These are phyloP conservation scores for Purpureocillium lavendulum DNA, from an alignment of 2,329 filamentous ascomycete species.

Conservation along the genomic window DNA sequence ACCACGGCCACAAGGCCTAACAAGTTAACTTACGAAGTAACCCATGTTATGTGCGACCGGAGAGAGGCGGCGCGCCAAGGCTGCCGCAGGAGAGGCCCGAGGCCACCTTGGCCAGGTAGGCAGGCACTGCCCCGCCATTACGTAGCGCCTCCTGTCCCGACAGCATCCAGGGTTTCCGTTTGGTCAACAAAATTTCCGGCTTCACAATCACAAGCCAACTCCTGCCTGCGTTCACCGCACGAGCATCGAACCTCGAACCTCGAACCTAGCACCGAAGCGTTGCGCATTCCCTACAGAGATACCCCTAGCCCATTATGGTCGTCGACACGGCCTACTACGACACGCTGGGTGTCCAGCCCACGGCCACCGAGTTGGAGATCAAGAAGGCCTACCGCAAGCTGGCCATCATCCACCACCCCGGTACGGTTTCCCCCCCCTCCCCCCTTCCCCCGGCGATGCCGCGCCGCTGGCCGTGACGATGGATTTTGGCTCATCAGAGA, in stretches of 20 bases:
- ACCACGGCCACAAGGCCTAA: too few relatives aligned
- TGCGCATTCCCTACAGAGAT: background rate
- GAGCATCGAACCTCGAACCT: slow-evolving; percentile 1
- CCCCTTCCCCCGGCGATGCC: background rate
- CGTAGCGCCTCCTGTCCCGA: slow-evolving; percentile 14
- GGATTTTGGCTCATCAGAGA: background rate
- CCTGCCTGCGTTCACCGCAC: slow-evolving; percentile 1
- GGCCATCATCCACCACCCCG: slow-evolving; percentile 87
- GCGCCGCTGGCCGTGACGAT: background rate
- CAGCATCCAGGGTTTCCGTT: background rate
- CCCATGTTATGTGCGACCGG: too few relatives aligned
- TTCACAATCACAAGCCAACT: slow-evolving; percentile 1
- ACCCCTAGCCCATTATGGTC: slow-evolving; percentile 53
- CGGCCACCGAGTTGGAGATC: slow-evolving; percentile 84
- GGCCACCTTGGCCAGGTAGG: too few relatives aligned
- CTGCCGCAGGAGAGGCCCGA: too few relatives aligned
- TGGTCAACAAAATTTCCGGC: slow-evolving; percentile 7
- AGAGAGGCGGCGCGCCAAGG: too few relatives aligned
- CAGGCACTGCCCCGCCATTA: slow-evolving; percentile 27
- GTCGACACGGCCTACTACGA: slow-evolving; percentile 87
- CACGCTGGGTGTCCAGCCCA: slow-evolving; percentile 73
- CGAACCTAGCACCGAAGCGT: background rate
- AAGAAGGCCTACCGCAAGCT: slow-evolving; percentile 95
- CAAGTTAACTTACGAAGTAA: too few relatives aligned
- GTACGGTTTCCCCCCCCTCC: slow-evolving; percentile 32